phyloP scores from a whole-genome alignment of 192 early-diverging fungal genomes.

The Podila verticillata region DNA sequence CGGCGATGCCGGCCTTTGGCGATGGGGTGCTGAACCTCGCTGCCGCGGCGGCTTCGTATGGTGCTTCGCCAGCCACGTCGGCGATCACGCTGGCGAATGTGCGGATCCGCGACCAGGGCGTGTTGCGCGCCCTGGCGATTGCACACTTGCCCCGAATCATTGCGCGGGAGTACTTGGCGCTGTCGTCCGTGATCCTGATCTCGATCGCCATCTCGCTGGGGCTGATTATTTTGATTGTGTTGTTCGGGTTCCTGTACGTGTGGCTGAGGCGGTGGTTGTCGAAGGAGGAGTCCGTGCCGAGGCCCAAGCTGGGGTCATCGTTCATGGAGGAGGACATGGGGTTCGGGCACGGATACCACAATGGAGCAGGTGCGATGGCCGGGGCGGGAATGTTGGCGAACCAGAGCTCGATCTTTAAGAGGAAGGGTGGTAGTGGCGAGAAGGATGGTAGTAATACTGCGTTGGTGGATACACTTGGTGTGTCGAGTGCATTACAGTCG shows the following conservation, averaged over 20 bases:
- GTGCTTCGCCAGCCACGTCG: not conserved
- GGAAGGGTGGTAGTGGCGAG: not conserved
- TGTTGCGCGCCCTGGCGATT: slow-evolving; percentile 37
- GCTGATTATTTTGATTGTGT: slow-evolving; percentile 70
- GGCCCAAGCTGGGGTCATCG: slow-evolving; percentile 19
- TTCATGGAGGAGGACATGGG: slow-evolving; percentile 28
- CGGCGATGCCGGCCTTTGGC: not conserved
- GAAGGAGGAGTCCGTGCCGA: not conserved
- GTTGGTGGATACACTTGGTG: slow-evolving; percentile 8
- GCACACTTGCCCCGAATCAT: slow-evolving; percentile 39
- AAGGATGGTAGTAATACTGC: slow-evolving; percentile 9
- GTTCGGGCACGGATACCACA: not conserved
- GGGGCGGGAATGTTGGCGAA: not conserved
- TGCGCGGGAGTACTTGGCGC: slow-evolving; percentile 45
- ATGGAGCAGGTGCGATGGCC: not conserved
- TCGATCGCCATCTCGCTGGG: slow-evolving; percentile 74
- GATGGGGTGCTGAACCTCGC: not conserved
- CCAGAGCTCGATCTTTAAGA: not conserved
- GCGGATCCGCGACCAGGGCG: slow-evolving; percentile 36
- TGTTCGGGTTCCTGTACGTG: slow-evolving; percentile 63
- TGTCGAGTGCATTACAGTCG: slow-evolving; percentile 12
- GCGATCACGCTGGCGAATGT: not conserved
- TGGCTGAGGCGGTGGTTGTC: slow-evolving; percentile 21
- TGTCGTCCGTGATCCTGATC: slow-evolving; percentile 74
- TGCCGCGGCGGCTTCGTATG: not conserved